Evolutionary conservation across 75 land plant species (phyloP).

Genomic region (Picea glauca): DNA sequence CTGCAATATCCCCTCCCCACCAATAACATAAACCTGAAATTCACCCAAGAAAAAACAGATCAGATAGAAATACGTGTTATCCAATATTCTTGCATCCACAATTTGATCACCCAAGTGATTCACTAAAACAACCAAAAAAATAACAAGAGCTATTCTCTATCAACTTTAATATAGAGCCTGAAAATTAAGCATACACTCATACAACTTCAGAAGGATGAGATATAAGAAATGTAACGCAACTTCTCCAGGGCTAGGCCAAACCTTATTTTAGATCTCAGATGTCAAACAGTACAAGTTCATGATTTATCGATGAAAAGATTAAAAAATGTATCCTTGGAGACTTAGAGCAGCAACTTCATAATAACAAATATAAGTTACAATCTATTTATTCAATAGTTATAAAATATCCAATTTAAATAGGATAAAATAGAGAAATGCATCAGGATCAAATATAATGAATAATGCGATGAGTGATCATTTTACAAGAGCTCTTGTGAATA

Average conservation of each 20-base stretch:
- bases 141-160: not conserved
- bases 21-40: conserved; percentile 83
- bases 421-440: too few relatives aligned
- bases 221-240: not conserved
- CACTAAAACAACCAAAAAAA: not conserved
- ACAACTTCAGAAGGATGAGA: not conserved
- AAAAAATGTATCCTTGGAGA: not conserved
- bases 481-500: too few relatives aligned
- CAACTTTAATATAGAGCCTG: not conserved
- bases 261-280: not conserved
- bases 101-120: not conserved
- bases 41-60: conserved; percentile 1
- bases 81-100: not conserved
- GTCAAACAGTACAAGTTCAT: not conserved
- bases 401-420: too few relatives aligned
- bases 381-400: too few relatives aligned
- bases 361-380: not conserved
- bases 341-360: not conserved
- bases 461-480: too few relatives aligned
- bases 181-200: not conserved
- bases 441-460: too few relatives aligned
- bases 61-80: not conserved
- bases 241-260: not conserved
- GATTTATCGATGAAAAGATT: not conserved
- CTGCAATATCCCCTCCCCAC: conserved; percentile 86